Conservation (phyloP, 2,329 filamentous ascomycete genomes). For the Tothia fuscella region DNA sequence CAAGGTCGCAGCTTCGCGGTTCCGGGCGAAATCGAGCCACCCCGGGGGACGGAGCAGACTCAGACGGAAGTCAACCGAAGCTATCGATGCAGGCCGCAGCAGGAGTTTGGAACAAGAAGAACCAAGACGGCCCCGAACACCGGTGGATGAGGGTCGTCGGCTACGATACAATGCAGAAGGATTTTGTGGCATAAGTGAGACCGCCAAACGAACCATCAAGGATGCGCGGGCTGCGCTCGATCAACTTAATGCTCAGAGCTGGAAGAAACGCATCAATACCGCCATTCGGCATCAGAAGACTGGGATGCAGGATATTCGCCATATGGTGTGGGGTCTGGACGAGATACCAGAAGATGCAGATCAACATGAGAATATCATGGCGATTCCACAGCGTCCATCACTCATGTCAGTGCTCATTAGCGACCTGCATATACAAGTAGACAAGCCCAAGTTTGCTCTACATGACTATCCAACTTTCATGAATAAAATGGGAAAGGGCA, state of each 20-base stretch:
- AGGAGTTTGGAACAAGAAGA: slow-evolving; percentile 22
- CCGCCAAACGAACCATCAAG: slow-evolving; percentile 58
- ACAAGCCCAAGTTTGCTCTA: slow-evolving; percentile 86
- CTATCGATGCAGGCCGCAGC: slow-evolving; percentile 23
- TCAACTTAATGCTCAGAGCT: slow-evolving; percentile 74
- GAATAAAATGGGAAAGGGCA: slow-evolving; percentile 86
- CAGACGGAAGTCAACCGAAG: slow-evolving; percentile 24
- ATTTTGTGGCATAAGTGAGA: slow-evolving; percentile 58
- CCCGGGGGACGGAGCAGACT: slow-evolving; percentile 32
- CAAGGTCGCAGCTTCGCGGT: slow-evolving; percentile 28
- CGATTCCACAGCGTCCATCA: slow-evolving; percentile 72
- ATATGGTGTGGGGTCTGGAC: slow-evolving; percentile 70
- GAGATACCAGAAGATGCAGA: slow-evolving; percentile 70
- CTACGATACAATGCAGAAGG: slow-evolving; percentile 69
- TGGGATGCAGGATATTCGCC: slow-evolving; percentile 67
- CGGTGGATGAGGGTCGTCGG: slow-evolving; percentile 30
- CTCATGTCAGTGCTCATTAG: slow-evolving; percentile 70
- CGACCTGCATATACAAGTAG: slow-evolving; percentile 73
- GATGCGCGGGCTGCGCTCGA: slow-evolving; percentile 68
- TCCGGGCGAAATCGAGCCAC: slow-evolving; percentile 41
- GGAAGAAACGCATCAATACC: slow-evolving; percentile 81
- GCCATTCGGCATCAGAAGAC: slow-evolving; percentile 57
- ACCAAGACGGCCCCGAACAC: slow-evolving; percentile 1
- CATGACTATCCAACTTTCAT: slow-evolving; percentile 73
- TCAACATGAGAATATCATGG: slow-evolving; percentile 73